Conservation (phyloP, 805 yeast genomes). For the Myxozyma vanderwaltii region DNA sequence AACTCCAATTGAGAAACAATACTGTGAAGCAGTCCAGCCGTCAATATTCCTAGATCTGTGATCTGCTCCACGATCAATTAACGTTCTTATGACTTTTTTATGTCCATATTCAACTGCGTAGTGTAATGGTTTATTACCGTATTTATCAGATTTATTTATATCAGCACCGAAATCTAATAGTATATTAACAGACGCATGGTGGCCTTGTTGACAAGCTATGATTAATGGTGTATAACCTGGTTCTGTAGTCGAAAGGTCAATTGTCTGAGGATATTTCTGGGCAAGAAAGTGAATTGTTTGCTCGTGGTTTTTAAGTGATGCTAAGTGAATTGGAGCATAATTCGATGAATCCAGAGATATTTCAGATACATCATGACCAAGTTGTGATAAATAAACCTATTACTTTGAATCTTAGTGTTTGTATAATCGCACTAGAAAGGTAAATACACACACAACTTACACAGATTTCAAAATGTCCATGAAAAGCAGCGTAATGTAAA, state of each 20-base stretch:
- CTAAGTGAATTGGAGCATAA: slow-evolving; percentile 70
- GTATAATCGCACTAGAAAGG: background rate
- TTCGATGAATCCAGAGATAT: slow-evolving; percentile 55
- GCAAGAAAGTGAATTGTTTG: slow-evolving; percentile 74
- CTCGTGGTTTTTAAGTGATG: slow-evolving; percentile 63
- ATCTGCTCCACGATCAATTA: slow-evolving; percentile 55
- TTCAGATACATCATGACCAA: slow-evolving; percentile 59
- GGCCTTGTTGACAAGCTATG: slow-evolving; percentile 62
- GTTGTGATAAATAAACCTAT: slow-evolving; percentile 48
- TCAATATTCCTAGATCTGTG: slow-evolving; percentile 53
- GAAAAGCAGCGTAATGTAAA: slow-evolving; percentile 75
- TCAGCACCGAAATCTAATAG: slow-evolving; percentile 77
- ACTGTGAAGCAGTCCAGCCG: slow-evolving; percentile 70
- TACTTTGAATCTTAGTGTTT: background rate
- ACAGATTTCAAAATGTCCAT: slow-evolving; percentile 72
- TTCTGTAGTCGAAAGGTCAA: slow-evolving; percentile 44
- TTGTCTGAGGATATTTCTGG: slow-evolving; percentile 59
- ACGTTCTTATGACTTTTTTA: slow-evolving; percentile 55
- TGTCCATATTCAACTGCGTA: slow-evolving; percentile 75
- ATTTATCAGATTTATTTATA: slow-evolving; percentile 66
- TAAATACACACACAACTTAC: no score
- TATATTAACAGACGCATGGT: slow-evolving; percentile 62
- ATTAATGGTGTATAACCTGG: slow-evolving; percentile 51
- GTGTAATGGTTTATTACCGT: slow-evolving; percentile 84
- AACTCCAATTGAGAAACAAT: slow-evolving; percentile 49